Conservation (phyloP, 2,329 filamentous ascomycete genomes). For the Acephala macrosclerotiorum region DNA sequence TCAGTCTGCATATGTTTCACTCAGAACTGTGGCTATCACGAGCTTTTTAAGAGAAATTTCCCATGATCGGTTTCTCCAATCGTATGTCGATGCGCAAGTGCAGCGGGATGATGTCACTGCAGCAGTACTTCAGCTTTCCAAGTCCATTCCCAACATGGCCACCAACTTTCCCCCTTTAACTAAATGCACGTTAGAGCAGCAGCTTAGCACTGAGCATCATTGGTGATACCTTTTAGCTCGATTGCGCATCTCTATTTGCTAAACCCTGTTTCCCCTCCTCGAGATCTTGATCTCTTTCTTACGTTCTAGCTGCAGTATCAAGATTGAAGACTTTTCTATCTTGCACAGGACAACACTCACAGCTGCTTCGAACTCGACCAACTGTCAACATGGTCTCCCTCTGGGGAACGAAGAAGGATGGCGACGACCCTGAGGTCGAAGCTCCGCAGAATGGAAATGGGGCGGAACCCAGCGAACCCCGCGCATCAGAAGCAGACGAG, state of each 20-base stretch:
- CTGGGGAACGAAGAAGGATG: conserved; percentile 59
- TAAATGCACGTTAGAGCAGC: neutral
- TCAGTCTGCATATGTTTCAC: neutral
- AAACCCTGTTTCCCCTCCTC: conserved; percentile 11
- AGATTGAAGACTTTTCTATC: neutral
- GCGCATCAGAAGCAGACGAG: conserved; percentile 58
- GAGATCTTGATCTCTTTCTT: neutral
- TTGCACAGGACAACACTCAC: neutral
- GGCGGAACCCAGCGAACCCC: conserved; percentile 33
- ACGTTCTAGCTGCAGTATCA: neutral
- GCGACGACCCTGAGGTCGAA: conserved; percentile 41
- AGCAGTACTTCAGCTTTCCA: neutral
- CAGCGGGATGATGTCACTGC: conserved; percentile 8
- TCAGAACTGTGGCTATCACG: neutral
- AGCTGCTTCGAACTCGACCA: neutral
- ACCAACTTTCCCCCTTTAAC: neutral
- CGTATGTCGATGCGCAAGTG: neutral
- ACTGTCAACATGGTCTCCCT: conserved; percentile 55
- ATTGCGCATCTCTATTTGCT: neutral
- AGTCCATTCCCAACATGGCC: neutral
- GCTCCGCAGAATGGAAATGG: conserved; percentile 28
- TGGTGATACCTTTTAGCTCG: conserved; percentile 4
- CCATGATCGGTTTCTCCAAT: neutral
- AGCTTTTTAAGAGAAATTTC: too few relatives aligned
- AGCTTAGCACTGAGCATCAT: conserved; percentile 1